These are phyloP conservation scores for Anisodus tanguticus DNA, from an alignment of 257 asterid genomes.

Conservation along the genomic window DNA sequence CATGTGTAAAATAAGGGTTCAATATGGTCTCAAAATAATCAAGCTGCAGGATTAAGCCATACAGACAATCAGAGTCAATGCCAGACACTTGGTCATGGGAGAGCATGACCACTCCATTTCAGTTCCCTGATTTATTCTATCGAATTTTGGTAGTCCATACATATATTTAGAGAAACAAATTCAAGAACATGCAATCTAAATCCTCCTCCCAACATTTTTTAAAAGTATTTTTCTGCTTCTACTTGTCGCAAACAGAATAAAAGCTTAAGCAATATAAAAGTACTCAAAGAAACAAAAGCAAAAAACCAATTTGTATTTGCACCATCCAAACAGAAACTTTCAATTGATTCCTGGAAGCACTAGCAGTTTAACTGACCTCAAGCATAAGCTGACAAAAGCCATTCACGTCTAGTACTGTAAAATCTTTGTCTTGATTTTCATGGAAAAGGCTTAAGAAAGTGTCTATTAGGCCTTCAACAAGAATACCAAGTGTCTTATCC, in stretches of 20 bases:
- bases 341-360: slow-evolving; percentile 8
- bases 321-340: neutral
- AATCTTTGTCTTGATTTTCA: slow-evolving; percentile 66
- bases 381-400: slow-evolving; percentile 98
- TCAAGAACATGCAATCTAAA: slow-evolving; percentile 14
- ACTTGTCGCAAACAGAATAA: neutral
- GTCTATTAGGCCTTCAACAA: slow-evolving; percentile 94
- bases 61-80: slow-evolving; percentile 28
- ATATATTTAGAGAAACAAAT: neutral
- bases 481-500: slow-evolving; percentile 93
- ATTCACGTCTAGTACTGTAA: slow-evolving; percentile 80
- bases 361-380: slow-evolving; percentile 62
- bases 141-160: neutral
- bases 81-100: neutral
- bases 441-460: slow-evolving; percentile 80
- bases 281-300: neutral
- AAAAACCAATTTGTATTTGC: slow-evolving; percentile 1
- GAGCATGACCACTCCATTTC: slow-evolving; percentile 18
- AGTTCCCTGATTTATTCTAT: neutral
- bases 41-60: slow-evolving; percentile 65
- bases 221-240: neutral
- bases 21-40: slow-evolving; percentile 94
- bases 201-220: neutral
- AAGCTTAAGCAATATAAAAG: neutral
- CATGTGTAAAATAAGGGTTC: slow-evolving; percentile 91